These are phyloP conservation scores for Fusarium brevicatenulatum DNA, from an alignment of 2,329 filamentous ascomycete genomes.

Conservation along the genomic window DNA sequence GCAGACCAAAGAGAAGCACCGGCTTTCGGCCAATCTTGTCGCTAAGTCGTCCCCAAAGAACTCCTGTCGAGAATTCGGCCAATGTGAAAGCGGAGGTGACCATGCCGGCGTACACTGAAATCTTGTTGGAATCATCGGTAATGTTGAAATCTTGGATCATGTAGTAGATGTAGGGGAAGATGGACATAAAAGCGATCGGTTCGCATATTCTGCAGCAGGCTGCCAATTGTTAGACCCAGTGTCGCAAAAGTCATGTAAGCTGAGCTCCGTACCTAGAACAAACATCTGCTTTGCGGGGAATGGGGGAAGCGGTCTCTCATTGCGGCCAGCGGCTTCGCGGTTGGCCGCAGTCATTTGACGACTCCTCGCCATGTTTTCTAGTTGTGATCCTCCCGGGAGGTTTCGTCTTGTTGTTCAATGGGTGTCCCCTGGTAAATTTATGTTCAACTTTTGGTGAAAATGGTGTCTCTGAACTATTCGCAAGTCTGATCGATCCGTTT, in stretches of 20 bases:
- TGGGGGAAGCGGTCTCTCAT: constrained; percentile 43
- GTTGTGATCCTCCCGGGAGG: constrained; percentile 18
- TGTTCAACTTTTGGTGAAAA: background rate
- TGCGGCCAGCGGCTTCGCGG: constrained; percentile 37
- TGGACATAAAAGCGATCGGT: constrained; percentile 99
- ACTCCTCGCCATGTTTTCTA: constrained; percentile 46
- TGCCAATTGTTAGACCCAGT: constrained; percentile 50
- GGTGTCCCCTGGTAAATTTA: background rate
- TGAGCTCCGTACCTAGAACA: constrained; percentile 56
- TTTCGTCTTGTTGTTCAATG: constrained; percentile 4
- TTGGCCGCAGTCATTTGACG: constrained; percentile 38
- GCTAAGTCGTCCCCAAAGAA: constrained; percentile 93
- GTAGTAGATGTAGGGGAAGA: constrained; percentile 98
- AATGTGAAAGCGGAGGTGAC: constrained; percentile 97
- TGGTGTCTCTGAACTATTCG: constrained; percentile 4
- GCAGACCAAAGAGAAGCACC: constrained; percentile 87
- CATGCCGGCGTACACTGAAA: constrained; percentile 93
- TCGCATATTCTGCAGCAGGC: constrained; percentile 96
- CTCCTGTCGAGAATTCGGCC: constrained; percentile 91
- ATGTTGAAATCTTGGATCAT: constrained; percentile 95
- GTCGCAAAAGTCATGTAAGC: background rate
- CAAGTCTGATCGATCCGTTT: constrained; percentile 14
- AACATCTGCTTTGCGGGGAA: constrained; percentile 61
- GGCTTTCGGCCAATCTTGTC: constrained; percentile 94
- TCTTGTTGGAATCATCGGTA: constrained; percentile 79